Percentiles rank a stretch among this genome's conserved stretches.
Evolutionary conservation across 2,329 filamentous ascomycete species (phyloP).

Genomic region (Periconia sp.): DNA sequence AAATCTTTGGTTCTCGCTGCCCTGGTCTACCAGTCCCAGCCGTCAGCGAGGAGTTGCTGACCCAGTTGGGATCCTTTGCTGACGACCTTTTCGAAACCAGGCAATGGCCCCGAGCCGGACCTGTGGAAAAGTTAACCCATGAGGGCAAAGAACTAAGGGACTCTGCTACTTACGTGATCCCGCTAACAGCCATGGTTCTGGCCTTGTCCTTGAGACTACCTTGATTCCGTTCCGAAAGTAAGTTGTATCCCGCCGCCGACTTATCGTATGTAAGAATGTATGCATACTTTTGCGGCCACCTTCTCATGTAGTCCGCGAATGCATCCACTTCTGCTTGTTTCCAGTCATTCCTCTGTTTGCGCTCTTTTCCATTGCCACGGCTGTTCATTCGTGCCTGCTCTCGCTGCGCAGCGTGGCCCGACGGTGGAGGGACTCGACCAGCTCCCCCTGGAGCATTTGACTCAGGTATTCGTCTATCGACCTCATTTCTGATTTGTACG

Average conservation of each 20-base stretch:
- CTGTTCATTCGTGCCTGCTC: slow-evolving; percentile 21
- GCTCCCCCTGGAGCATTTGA: slow-evolving; percentile 28
- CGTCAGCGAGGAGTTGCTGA: slow-evolving; percentile 17
- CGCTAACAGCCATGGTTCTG: slow-evolving; percentile 43
- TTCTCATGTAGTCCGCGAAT: slow-evolving; percentile 53
- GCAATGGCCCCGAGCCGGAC: slow-evolving; percentile 28
- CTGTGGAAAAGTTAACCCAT: slow-evolving; percentile 17
- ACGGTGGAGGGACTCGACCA: slow-evolving; percentile 20
- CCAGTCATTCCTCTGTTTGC: slow-evolving; percentile 27
- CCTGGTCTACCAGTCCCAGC: slow-evolving; percentile 21
- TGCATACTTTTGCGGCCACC: slow-evolving; percentile 51
- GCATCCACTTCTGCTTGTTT: slow-evolving; percentile 37
- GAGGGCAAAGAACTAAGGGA: not conserved
- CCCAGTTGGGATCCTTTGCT: slow-evolving; percentile 17
- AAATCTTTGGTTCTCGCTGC: too few species aligned
- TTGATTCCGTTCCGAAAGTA: slow-evolving; percentile 47
- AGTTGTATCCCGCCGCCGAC: slow-evolving; percentile 12
- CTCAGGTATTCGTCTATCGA: slow-evolving; percentile 28
- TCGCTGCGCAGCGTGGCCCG: slow-evolving; percentile 16
- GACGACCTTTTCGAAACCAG: slow-evolving; percentile 32
- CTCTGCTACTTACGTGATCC: slow-evolving; percentile 39
- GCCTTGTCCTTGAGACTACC: slow-evolving; percentile 55
- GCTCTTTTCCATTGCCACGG: slow-evolving; percentile 2
- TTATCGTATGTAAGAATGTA: slow-evolving; percentile 42
- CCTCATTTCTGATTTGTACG: not conserved